Percentiles rank a stretch among this genome's conserved stretches.
Conservation (phyloP, 176 grass and related monocot genomes). For the Pharus latifolius region DNA sequence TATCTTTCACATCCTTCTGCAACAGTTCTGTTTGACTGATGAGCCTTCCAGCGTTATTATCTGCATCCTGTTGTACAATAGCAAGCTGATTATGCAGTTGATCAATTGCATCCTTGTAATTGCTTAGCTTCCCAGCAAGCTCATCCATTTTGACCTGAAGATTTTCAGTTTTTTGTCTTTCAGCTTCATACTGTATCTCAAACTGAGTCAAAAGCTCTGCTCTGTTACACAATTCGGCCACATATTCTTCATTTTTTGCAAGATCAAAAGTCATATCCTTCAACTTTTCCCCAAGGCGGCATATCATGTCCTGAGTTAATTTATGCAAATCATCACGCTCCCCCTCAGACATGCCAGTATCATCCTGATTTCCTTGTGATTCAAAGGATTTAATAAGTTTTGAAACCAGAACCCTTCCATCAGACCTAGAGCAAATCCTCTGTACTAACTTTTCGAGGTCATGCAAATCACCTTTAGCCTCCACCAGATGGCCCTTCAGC, state of each 20-base stretch:
- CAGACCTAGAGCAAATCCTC: conserved; percentile 43
- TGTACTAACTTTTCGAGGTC: conserved; percentile 71
- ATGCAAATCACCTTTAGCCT: conserved; percentile 51
- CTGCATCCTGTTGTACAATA: conserved; percentile 37
- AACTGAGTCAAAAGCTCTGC: conserved; percentile 32
- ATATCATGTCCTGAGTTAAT: conserved; percentile 42
- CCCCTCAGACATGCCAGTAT: conserved; percentile 41
- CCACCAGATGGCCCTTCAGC: conserved; percentile 49
- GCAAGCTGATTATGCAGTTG: conserved; percentile 46
- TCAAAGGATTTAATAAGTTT: conserved; percentile 92
- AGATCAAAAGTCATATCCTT: conserved; percentile 47
- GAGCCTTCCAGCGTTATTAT: conserved; percentile 39
- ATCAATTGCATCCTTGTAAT: conserved; percentile 47
- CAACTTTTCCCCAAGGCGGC: conserved; percentile 40
- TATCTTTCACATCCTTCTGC: conserved; percentile 50
- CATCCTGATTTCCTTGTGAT: conserved; percentile 44
- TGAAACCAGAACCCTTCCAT: conserved; percentile 55
- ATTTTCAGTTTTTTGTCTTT: conserved; percentile 26
- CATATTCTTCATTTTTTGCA: conserved; percentile 45
- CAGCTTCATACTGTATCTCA: conserved; percentile 31
- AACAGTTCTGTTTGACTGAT: conserved; percentile 51
- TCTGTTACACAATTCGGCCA: conserved; percentile 25
- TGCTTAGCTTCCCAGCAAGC: conserved; percentile 42
- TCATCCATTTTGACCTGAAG: conserved; percentile 62
- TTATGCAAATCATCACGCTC: conserved; percentile 51